Base-by-base conservation (phyloP, 495 filamentous ascomycete genomes). In the Neurospora pannonica region DNA sequence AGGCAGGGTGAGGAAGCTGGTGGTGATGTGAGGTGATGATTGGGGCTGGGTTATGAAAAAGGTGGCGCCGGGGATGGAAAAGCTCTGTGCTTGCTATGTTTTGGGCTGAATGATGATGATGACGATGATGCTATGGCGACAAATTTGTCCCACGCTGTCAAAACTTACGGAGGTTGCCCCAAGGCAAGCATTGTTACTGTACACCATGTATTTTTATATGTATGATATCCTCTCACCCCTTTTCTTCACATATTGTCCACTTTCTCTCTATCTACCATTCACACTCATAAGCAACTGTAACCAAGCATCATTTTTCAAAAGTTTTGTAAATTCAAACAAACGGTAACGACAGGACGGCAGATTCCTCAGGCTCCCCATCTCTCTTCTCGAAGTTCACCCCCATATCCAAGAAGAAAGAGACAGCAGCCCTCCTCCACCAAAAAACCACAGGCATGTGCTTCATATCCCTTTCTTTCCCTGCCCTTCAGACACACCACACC, bases 11-110 rank as follows among this genome's bases (percentile, higher is more conserved):
- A 72, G 43, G 46, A 4, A 24, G 70, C 34, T 21, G 38, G 70
- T 31, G 70, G 74, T 19, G 78, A 74, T 72, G 62, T 70, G 70
- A 77, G 75, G 73, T 78, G 70, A 77, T 42, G 36, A 4, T 48
- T 2, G n/a, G 24, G 21, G 40, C 15, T 36, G 8, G n/a, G 39
- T 38, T 46, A 21, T 10, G 43, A 24, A n/a, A n/a, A 8, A 60
- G 5, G 17, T 31, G 54, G 54, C 31, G 28, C 19, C 4, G 13
- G 21, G 28, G 31, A 67, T 36, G 24, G 54, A 28, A 31, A 36
- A 46, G 5, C 15, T 31, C n/a, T 37, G 48, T 36, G 3, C 5
- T 34, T 74, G 72, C 31, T 43, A 15, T 46, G 21, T 24, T 24
- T 54, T 24, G 21, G n/a, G 46, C 24, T 48, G 46, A 4, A 24